Evolutionary conservation across 257 asterid species (phyloP).

Genomic region (Nicotiana paniculata): DNA sequence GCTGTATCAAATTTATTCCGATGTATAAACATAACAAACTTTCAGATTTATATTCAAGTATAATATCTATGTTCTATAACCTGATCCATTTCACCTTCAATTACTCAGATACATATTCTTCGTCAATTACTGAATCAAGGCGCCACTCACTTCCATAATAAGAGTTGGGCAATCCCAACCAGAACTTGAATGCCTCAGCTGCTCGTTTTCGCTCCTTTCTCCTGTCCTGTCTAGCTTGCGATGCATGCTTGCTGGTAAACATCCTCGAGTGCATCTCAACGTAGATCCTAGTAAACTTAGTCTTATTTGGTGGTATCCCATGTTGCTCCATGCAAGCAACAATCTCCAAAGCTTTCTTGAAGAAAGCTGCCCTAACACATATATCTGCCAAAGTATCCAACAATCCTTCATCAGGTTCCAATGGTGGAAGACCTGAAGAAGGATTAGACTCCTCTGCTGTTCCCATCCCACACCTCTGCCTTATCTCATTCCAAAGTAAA

Average conservation of each 20-base stretch:
- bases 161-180: constrained; percentile 93
- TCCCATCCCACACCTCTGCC: constrained; percentile 56
- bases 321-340: constrained; percentile 91
- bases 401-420: constrained; percentile 83
- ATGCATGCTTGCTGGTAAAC: constrained; percentile 99
- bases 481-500: constrained; percentile 84
- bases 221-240: constrained; percentile 79
- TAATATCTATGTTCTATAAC: neutral
- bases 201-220: constrained; percentile 88
- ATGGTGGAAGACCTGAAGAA: constrained; percentile 33
- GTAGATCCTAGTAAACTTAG: constrained; percentile 81
- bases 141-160: constrained; percentile 89
- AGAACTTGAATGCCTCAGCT: constrained; percentile 96
- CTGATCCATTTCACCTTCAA: neutral
- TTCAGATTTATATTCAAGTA: neutral
- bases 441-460: constrained; percentile 25
- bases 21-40: neutral
- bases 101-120: constrained; percentile 25
- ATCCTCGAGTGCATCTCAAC: constrained; percentile 98
- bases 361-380: constrained; percentile 93
- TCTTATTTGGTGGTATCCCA: constrained; percentile 78
- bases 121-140: constrained; percentile 46
- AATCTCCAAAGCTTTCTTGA: constrained; percentile 82
- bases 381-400: constrained; percentile 84
- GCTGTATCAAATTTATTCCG: neutral